Evolutionary conservation across 441 rosid genomes (phyloP).

Genomic region (Populus hybrid): DNA sequence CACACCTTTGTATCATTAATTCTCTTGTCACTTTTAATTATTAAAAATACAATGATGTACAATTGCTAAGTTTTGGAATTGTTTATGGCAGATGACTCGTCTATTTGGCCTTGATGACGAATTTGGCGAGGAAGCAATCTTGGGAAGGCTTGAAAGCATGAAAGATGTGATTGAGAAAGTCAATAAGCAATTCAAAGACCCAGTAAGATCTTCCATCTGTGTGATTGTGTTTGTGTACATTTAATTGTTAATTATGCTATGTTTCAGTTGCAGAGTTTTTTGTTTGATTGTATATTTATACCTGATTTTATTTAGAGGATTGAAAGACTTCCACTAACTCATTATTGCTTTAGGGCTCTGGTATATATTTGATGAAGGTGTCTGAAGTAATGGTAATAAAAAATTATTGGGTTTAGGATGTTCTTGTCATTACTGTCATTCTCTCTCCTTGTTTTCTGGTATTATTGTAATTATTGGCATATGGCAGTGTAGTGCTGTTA

Average conservation of each 20-base stretch:
- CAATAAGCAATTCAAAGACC: conserved; percentile 92
- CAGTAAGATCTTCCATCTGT: conserved; percentile 48
- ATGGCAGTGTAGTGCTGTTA: neutral
- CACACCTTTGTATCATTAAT: neutral
- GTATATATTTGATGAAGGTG: neutral
- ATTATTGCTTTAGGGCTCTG: neutral
- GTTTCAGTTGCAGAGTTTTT: neutral
- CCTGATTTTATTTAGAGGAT: neutral
- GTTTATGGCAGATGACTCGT: conserved; percentile 67
- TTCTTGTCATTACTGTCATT: neutral
- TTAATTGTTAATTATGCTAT: neutral
- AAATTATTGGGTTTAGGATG: neutral
- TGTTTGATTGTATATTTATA: neutral
- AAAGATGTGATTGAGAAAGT: conserved; percentile 97
- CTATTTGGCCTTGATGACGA: conserved; percentile 83
- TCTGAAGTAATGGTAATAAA: neutral
- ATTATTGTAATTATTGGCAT: neutral
- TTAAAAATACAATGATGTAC: neutral
- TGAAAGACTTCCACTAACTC: neutral
- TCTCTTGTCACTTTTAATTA: neutral
- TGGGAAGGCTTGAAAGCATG: conserved; percentile 99
- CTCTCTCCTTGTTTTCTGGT: neutral
- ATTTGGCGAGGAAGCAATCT: conserved; percentile 92
- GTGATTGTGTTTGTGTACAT: neutral
- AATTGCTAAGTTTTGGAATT: conserved; percentile 7